These are phyloP conservation scores for Fusarium sp. DNA, from an alignment of 2,329 filamentous ascomycete species.

Conservation along the genomic window DNA sequence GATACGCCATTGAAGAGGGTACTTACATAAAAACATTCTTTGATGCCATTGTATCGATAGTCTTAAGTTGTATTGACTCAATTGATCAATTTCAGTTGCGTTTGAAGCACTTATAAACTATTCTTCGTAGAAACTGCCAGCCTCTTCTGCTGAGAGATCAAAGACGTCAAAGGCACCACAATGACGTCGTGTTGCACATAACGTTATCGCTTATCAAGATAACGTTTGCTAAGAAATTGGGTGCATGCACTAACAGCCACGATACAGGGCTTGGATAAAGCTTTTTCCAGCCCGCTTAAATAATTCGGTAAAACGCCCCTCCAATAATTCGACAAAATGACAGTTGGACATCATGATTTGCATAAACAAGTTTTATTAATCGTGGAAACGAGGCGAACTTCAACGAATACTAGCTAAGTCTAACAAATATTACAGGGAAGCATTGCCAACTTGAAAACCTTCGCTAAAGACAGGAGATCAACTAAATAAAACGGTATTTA, in stretches of 20 bases:
- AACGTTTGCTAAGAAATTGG: fast-evolving
- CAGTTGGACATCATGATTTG: neutral
- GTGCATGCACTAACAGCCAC: neutral
- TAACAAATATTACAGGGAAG: too few relatives aligned
- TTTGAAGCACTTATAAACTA: fast-evolving
- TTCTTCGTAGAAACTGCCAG: neutral
- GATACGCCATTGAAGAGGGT: fast-evolving
- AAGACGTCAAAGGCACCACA: conserved; percentile 12
- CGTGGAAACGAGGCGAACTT: too few relatives aligned
- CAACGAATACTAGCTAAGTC: too few relatives aligned
- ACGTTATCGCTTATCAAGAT: neutral
- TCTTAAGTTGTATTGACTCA: fast-evolving
- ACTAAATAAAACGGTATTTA: too few relatives aligned
- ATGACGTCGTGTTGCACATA: conserved; percentile 14
- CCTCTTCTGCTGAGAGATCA: neutral
- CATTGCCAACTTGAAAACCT: too few relatives aligned
- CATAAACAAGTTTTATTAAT: neutral
- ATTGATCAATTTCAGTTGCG: fast-evolving
- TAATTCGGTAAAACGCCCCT: neutral
- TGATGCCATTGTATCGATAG: neutral
- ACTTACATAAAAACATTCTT: conserved; percentile 22
- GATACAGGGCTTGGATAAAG: neutral
- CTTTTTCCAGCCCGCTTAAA: neutral
- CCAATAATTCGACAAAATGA: neutral
- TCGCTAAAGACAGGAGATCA: fast-evolving